These are phyloP conservation scores for Penicillium sp. DNA, from an alignment of 2,329 filamentous ascomycete species.

Conservation along the genomic window DNA sequence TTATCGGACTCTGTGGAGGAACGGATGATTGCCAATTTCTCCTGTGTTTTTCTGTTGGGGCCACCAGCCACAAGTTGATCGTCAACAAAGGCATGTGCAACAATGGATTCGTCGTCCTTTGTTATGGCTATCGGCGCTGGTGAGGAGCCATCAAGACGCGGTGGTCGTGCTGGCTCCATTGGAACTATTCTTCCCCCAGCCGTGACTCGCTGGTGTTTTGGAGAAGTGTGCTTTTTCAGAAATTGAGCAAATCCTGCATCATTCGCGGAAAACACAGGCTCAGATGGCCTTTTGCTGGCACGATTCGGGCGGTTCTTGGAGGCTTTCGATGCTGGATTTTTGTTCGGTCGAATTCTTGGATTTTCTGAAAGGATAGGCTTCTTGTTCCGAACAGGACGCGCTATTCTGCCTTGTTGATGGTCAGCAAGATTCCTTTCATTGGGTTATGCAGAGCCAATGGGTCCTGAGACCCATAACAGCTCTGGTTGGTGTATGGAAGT, in stretches of 20 bases:
- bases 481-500: not conserved
- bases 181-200: constrained; percentile 50
- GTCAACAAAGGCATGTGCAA: not conserved
- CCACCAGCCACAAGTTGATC: not conserved
- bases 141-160: not conserved
- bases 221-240: constrained; percentile 48
- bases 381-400: not conserved
- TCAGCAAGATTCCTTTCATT: constrained; percentile 1
- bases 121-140: not conserved
- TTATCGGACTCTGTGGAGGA: not conserved
- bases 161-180: constrained; percentile 36
- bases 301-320: not conserved
- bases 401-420: constrained; percentile 10
- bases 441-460: not conserved
- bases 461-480: not conserved
- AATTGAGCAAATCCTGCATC: constrained; percentile 48
- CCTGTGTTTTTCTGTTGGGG: not conserved
- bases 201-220: constrained; percentile 50
- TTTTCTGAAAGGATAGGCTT: constrained; percentile 7
- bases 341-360: constrained; percentile 1
- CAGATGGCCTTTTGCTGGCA: not conserved
- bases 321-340: not conserved
- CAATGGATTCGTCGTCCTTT: not conserved
- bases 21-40: not conserved
- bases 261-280: constrained; percentile 20